Evolutionary conservation across 1,284 basidiomycete genomes (phyloP), one percentile per base, ranked within the genome.

Genomic region (Entoloma clypeatum): DNA sequence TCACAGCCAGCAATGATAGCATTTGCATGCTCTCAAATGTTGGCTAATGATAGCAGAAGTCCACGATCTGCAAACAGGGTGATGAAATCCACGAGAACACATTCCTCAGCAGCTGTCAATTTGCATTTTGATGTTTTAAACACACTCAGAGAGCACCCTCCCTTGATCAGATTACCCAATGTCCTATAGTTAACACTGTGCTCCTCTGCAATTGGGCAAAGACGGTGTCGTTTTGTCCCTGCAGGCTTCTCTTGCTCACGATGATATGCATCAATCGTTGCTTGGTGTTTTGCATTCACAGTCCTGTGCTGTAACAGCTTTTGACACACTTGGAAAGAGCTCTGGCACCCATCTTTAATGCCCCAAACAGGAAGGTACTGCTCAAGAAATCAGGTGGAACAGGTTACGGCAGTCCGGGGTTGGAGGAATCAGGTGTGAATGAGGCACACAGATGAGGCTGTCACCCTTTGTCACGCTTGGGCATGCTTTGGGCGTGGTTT

Each of bases 1-100:
- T 36, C 35, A 11, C 35, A 8, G 7, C 25, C 17, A 14, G 33
- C 18, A 41, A 41, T 37, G 21, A 67, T 60, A 13, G 47, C 19
- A 24, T 66, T 50, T 13, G 60, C 57, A 45, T 60, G 53, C 41
- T 67, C 58, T 41, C 53, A 51, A 4, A 67, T 50, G 3, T 51
- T 21, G 5, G 37, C 27, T 24, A 63, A 59, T 34, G 47, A 62
- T 9, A 63, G 54, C 13, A 64, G 64, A 37, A 65, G 65, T 2
- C 60, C 63, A 4, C 52, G 41, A 8, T 53, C 36, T n/a, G n/a
- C n/a, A n/a, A n/a, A n/a, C n/a, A n/a, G n/a, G n/a, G n/a, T n/a
- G n/a, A 54, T 36, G 41, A 56, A 63, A 2, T 54, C 49, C 25
- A 67, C 38, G 11, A 68, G 36, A 9, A 51, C 39, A 10, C 23